Base-by-base conservation (phyloP, 192 early-diverging fungal genomes). In the Thoreauomyces humboldtii region DNA sequence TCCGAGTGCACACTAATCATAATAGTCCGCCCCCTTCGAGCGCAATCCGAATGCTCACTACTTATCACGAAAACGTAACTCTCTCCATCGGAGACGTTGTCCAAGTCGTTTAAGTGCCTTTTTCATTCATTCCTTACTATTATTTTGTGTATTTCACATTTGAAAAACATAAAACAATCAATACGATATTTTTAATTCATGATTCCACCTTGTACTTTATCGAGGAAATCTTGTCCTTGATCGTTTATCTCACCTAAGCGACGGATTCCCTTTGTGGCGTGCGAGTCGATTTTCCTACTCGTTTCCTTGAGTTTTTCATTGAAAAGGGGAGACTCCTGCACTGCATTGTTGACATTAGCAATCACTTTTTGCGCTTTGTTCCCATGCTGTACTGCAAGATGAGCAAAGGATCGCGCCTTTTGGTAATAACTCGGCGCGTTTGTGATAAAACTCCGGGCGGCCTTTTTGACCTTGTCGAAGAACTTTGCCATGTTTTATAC, bases 1-100 rank as follows among this genome's bases (percentile, higher is more conserved):
- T 63, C 25, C 2, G 47, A 36, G 37, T 63, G n/a, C 45, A 52
- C 47, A 63, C 63, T n/a, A n/a, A n/a, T n/a, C n/a, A n/a, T n/a
- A n/a, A n/a, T n/a, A n/a, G n/a, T n/a, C n/a, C n/a, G n/a, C n/a
- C n/a, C n/a, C n/a, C n/a, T n/a, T n/a, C n/a, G n/a, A n/a, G n/a
- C n/a, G n/a, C n/a, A n/a, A n/a, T 41, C 38, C 38, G 38, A 17
- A 12, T 41, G 38, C 38, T 12, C 9, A 17, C 17, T 12, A 41
- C 38, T 41, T 41, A 41, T 41, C 38, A 41, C 38, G 38, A 41
- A 17, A 41, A 41, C 38, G 38, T 41, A 41, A 41, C 38, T 12
- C 38, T 41, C 17, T 9, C 38, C 17, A 41, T 41, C 17, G 38
- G 38, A 9, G 38, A 41, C 17, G 38, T 41, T 41, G 38, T 41